Percentiles rank a stretch among this genome's conserved stretches.
Evolutionary conservation across 2,329 filamentous ascomycete genomes (phyloP).

Genomic region (Pseudogymnoascus sp.): DNA sequence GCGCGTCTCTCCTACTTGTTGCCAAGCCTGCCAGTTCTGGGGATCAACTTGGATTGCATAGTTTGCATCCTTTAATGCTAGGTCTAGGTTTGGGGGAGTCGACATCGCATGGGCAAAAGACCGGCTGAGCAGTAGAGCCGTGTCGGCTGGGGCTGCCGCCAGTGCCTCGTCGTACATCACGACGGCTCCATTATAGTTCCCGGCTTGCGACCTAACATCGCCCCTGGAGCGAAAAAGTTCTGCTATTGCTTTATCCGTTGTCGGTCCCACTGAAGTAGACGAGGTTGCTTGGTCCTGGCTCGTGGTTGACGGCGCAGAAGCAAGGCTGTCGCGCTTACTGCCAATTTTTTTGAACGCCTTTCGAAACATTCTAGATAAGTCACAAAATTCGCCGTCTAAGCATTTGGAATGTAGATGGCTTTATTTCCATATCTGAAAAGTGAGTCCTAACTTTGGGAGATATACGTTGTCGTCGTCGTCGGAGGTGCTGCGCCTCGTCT

Average conservation of each 20-base stretch:
- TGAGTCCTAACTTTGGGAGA: not conserved
- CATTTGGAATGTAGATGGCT: not conserved
- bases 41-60: not conserved
- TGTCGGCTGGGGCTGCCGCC: not conserved
- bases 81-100: not conserved
- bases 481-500: not conserved
- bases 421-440: not conserved
- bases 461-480: not conserved
- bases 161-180: not conserved
- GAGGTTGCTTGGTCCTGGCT: not conserved
- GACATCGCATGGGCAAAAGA: not conserved
- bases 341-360: not conserved
- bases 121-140: not conserved
- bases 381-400: not conserved
- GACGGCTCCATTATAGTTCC: not conserved
- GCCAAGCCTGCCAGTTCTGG: not conserved
- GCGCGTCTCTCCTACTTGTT: not conserved
- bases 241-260: not conserved
- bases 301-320: not conserved
- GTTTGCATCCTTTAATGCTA: not conserved
- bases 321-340: not conserved
- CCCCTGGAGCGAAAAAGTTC: not conserved
- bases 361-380: not conserved
- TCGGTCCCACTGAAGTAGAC: not conserved
- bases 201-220: not conserved